These are phyloP conservation scores for Candida nitratophila DNA, from an alignment of 805 yeast genomes.

Conservation along the genomic window DNA sequence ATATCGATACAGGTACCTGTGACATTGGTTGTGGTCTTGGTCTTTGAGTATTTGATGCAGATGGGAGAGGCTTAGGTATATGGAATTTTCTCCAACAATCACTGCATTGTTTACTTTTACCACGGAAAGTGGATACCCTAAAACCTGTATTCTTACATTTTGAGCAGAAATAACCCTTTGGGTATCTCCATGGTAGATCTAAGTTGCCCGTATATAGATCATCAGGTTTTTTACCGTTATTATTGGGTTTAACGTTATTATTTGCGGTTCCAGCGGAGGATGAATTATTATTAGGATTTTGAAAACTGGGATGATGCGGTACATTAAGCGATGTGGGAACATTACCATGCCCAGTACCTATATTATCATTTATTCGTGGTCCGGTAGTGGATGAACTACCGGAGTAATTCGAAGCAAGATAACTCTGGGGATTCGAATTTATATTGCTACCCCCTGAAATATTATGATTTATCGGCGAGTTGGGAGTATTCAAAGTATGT, in stretches of 20 bases:
- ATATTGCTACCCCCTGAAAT: too few species aligned
- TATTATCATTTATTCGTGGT: too few species aligned
- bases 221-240: slow-evolving; percentile 5
- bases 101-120: slow-evolving; percentile 59
- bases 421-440: too few species aligned
- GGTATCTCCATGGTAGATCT: slow-evolving; percentile 59
- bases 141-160: slow-evolving; percentile 74
- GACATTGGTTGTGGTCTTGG: slow-evolving; percentile 19
- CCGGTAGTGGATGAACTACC: too few species aligned
- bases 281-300: neutral
- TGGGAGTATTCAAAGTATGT: too few species aligned
- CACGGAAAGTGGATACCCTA: slow-evolving; percentile 24
- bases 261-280: too few species aligned
- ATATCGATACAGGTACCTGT: too few species aligned
- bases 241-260: neutral
- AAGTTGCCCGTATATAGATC: slow-evolving; percentile 41
- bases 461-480: too few species aligned
- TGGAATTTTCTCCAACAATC: slow-evolving; percentile 65
- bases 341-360: neutral
- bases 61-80: slow-evolving; percentile 9
- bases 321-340: neutral
- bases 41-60: too few species aligned
- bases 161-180: slow-evolving; percentile 50
- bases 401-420: too few species aligned
- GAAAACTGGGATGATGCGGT: slow-evolving; percentile 10